Conservation (phyloP, 2,329 filamentous ascomycete genomes). For the Venturiaceae sp. region DNA sequence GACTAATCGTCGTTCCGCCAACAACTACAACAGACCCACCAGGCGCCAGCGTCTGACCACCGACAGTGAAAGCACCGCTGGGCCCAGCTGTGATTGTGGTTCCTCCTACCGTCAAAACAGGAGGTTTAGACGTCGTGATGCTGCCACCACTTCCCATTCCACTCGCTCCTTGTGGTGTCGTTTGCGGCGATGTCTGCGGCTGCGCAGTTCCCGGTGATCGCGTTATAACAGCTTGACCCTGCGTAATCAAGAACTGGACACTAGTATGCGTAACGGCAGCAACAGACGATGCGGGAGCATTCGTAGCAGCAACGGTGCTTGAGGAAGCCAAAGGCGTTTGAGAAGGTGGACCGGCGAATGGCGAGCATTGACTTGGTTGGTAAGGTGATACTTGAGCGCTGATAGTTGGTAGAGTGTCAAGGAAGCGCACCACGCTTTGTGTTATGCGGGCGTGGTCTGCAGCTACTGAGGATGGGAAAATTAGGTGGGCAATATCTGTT, state of each 20-base stretch:
- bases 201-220: background rate
- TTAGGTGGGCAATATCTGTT: background rate
- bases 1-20: background rate
- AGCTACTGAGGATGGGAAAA: background rate
- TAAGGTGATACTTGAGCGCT: background rate
- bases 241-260: background rate
- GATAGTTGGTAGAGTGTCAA: slow-evolving; percentile 2
- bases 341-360: background rate
- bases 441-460: background rate
- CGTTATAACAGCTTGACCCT: background rate
- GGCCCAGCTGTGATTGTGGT: slow-evolving; percentile 6
- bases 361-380: background rate
- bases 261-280: slow-evolving; percentile 5
- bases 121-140: background rate
- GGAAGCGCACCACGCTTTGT: background rate
- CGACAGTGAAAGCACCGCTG: slow-evolving; percentile 6
- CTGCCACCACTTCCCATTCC: background rate
- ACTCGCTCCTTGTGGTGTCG: background rate
- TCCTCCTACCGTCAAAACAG: slow-evolving; percentile 8
- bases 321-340: background rate
- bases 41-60: slow-evolving; percentile 6
- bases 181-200: background rate
- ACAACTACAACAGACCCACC: slow-evolving; percentile 7
- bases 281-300: background rate
- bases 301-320: background rate